Conservation (phyloP, 2,329 filamentous ascomycete species). For the Curvularia eragrostidis region DNA sequence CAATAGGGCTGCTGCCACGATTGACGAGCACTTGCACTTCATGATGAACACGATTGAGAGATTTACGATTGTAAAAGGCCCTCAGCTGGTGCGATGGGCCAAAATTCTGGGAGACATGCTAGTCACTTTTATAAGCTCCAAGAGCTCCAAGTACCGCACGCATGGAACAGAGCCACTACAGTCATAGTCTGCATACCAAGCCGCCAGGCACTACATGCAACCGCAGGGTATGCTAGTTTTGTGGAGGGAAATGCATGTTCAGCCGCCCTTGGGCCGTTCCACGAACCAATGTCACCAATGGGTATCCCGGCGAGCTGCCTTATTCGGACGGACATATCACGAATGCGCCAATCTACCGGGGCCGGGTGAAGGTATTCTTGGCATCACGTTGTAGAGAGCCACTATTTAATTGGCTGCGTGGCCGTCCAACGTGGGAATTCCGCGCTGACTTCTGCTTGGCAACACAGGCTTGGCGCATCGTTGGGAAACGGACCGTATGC, state of each 20-base stretch:
- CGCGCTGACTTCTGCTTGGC: slow-evolving; percentile 24
- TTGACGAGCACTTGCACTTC: slow-evolving; percentile 40
- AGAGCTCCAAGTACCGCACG: slow-evolving; percentile 35
- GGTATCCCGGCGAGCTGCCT: slow-evolving; percentile 34
- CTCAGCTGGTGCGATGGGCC: slow-evolving; percentile 29
- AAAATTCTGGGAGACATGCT: slow-evolving; percentile 21
- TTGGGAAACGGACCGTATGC: slow-evolving; percentile 13
- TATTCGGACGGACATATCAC: slow-evolving; percentile 25
- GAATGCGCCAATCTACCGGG: slow-evolving; percentile 18
- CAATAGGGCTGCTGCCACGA: slow-evolving; percentile 39
- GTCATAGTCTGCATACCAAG: slow-evolving; percentile 8
- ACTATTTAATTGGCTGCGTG: slow-evolving; percentile 26
- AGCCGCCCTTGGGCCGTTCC: slow-evolving; percentile 31
- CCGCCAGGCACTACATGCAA: slow-evolving; percentile 24
- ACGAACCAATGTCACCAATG: slow-evolving; percentile 31
- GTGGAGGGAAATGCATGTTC: slow-evolving; percentile 17
- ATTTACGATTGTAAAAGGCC: slow-evolving; percentile 20
- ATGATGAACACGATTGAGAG: slow-evolving; percentile 35
- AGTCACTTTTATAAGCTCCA: slow-evolving; percentile 41
- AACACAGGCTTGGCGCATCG: slow-evolving; percentile 12
- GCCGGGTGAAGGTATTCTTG: slow-evolving; percentile 8
- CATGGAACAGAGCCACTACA: slow-evolving; percentile 14
- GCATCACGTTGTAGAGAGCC: slow-evolving; percentile 29
- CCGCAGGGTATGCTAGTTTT: slow-evolving; percentile 19
- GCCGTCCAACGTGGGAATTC: slow-evolving; percentile 5